Percentiles rank a stretch among this genome's conserved stretches.
Evolutionary conservation across 164 flowering plant genomes (phyloP).

Genomic region (Paratinospora sagittata): DNA sequence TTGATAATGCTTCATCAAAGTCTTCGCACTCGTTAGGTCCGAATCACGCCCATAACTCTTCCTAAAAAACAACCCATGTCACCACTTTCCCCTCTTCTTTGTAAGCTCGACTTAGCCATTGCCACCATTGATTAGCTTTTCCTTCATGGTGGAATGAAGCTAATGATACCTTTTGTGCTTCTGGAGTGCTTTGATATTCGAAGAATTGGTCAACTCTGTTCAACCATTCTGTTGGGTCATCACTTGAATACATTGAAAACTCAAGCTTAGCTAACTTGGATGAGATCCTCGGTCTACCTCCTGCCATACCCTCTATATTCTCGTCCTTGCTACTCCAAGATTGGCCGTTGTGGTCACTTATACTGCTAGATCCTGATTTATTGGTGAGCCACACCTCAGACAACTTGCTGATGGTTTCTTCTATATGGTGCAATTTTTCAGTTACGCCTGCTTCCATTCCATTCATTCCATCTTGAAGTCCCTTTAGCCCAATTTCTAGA

Average conservation of each 20-base stretch:
- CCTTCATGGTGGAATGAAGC: background rate
- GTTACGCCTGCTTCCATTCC: too few species aligned
- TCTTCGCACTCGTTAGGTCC: too few species aligned
- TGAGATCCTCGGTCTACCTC: background rate
- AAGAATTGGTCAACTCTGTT: too few species aligned
- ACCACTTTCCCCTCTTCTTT: background rate
- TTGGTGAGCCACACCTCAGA: too few species aligned
- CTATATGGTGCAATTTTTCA: too few species aligned
- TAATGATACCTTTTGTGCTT: too few species aligned
- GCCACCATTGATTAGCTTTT: conserved; percentile 8
- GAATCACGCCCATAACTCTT: background rate
- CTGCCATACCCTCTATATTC: background rate
- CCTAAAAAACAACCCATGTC: conserved; percentile 7
- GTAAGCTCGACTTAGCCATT: conserved; percentile 1
- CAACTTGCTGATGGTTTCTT: too few species aligned
- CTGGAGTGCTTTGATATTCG: too few species aligned
- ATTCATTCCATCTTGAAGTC: conserved; percentile 4
- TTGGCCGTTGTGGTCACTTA: background rate
- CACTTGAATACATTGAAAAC: background rate
- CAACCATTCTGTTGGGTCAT: too few species aligned
- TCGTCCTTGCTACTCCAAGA: background rate
- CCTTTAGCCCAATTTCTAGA: background rate
- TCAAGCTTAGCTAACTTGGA: conserved; percentile 1
- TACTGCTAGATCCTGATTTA: conserved; percentile 8
- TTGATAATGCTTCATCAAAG: too few species aligned